phyloP scores from a whole-genome alignment of 2,329 filamentous ascomycete genomes.

The Nothophoma quercina region DNA sequence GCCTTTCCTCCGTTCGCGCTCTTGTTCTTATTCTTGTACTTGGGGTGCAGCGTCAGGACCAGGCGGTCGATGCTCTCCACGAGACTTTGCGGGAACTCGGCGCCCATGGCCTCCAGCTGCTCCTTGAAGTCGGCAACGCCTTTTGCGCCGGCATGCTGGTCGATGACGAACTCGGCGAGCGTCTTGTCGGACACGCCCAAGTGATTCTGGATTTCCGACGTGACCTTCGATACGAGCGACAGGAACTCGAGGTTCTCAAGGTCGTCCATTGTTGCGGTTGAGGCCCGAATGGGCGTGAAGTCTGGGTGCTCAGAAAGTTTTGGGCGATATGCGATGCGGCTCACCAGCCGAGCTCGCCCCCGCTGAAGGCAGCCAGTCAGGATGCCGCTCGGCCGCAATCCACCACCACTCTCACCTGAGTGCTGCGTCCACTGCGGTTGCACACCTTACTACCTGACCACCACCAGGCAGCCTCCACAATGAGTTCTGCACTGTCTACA shows the following conservation, averaged over 20 bases:
- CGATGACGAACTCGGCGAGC: slow-evolving; percentile 94
- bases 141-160: slow-evolving; percentile 79
- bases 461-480: slow-evolving; percentile 7
- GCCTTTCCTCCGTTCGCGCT: slow-evolving; percentile 43
- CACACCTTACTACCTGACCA: neutral
- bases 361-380: slow-evolving; percentile 30
- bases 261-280: slow-evolving; percentile 74
- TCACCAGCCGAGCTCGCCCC: slow-evolving; percentile 22
- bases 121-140: slow-evolving; percentile 76
- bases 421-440: neutral
- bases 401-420: slow-evolving; percentile 6
- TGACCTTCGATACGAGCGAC: slow-evolving; percentile 93
- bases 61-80: slow-evolving; percentile 91
- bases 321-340: slow-evolving; percentile 9
- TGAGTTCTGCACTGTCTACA: slow-evolving; percentile 20
- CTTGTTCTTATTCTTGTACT: slow-evolving; percentile 72
- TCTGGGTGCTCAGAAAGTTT: slow-evolving; percentile 5
- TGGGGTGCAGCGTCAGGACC: slow-evolving; percentile 88
- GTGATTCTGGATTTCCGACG: slow-evolving; percentile 93
- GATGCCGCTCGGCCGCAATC: slow-evolving; percentile 10
- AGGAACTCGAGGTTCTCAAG: slow-evolving; percentile 89
- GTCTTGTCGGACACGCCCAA: slow-evolving; percentile 92
- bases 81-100: slow-evolving; percentile 84
- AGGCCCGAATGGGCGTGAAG: slow-evolving; percentile 4
- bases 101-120: slow-evolving; percentile 77